phyloP scores from a whole-genome alignment of 345 rosid genomes.

The Trapa bicornis region DNA sequence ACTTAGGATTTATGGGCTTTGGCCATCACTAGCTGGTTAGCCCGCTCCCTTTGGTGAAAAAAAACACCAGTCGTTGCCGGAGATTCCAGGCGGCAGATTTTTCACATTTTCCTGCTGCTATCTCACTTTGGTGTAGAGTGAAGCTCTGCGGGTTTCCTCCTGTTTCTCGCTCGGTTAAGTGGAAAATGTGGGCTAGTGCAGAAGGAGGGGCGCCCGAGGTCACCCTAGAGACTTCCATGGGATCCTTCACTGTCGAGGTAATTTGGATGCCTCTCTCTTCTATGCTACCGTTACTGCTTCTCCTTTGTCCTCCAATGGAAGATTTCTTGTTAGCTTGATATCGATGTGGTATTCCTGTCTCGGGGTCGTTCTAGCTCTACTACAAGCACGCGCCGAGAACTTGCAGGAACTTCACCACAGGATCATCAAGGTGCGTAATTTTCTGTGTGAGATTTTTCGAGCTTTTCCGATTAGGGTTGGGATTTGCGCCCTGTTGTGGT shows the following conservation, averaged over 20 bases:
- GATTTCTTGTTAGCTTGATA: neutral
- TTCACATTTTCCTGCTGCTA: neutral
- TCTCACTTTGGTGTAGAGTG: neutral
- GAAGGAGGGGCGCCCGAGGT: conserved; percentile 87
- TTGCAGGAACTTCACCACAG: conserved; percentile 90
- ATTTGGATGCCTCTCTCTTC: neutral
- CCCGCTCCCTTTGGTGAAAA: neutral
- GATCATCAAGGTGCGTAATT: conserved; percentile 55
- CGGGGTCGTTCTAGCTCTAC: conserved; percentile 35
- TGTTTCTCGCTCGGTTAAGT: conserved; percentile 5
- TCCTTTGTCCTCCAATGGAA: fast-evolving
- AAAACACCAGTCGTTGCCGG: neutral
- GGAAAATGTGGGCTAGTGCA: conserved; percentile 53
- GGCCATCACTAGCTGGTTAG: neutral
- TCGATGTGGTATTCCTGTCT: neutral
- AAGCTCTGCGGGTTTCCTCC: neutral
- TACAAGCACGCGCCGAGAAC: conserved; percentile 87
- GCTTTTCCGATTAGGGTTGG: neutral
- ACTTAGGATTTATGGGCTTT: neutral
- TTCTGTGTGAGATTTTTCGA: neutral
- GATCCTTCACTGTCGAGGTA: conserved; percentile 81
- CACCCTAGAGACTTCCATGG: conserved; percentile 92
- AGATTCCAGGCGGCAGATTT: neutral
- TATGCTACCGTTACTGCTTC: neutral
- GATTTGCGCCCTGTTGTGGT: neutral